A percentile compares a stretch with the other conserved stretches of the same genome.
Evolutionary conservation across 257 asterid genomes (phyloP).

Genomic region (Nicotiana tabacum): DNA sequence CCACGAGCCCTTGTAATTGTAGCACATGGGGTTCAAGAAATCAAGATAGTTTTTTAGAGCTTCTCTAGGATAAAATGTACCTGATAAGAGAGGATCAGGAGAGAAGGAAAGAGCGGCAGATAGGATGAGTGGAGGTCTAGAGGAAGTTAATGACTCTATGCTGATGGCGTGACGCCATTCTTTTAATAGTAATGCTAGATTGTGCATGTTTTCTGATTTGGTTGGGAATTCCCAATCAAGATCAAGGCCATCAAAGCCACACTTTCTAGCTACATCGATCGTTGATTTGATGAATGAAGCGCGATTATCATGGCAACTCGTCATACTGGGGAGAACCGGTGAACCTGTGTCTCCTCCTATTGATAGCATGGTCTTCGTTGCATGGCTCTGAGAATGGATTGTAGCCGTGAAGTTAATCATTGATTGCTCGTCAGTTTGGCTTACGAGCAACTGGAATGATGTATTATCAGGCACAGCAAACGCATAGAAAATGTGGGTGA

Average conservation of each 20-base stretch:
- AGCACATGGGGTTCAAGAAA: conserved; percentile 44
- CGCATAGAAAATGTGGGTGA: conserved; percentile 55
- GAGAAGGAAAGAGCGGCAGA: conserved; percentile 48
- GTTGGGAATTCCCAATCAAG: conserved; percentile 59
- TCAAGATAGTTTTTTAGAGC: conserved; percentile 30
- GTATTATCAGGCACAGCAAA: conserved; percentile 34
- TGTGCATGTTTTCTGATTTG: conserved; percentile 33
- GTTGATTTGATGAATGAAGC: conserved; percentile 52
- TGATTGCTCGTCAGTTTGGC: conserved; percentile 26
- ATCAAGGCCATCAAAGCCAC: conserved; percentile 49
- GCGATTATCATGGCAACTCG: conserved; percentile 20
- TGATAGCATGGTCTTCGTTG: conserved; percentile 37
- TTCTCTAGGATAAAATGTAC: conserved; percentile 22
- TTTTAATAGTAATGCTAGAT: conserved; percentile 34
- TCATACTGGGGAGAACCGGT: conserved; percentile 3
- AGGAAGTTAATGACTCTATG: conserved; percentile 23
- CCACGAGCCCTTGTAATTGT: conserved; percentile 50
- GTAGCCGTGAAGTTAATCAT: conserved; percentile 39
- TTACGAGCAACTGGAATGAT: conserved; percentile 33
- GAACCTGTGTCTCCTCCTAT: conserved; percentile 45
- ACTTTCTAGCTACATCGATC: conserved; percentile 31
- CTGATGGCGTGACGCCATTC: conserved; percentile 38
- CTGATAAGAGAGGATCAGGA: conserved; percentile 21
- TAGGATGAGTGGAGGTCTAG: conserved; percentile 34
- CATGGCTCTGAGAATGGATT: conserved; percentile 25